Evolutionary conservation across 2,329 filamentous ascomycete species (phyloP).

Genomic region (Fusarium tupiense): DNA sequence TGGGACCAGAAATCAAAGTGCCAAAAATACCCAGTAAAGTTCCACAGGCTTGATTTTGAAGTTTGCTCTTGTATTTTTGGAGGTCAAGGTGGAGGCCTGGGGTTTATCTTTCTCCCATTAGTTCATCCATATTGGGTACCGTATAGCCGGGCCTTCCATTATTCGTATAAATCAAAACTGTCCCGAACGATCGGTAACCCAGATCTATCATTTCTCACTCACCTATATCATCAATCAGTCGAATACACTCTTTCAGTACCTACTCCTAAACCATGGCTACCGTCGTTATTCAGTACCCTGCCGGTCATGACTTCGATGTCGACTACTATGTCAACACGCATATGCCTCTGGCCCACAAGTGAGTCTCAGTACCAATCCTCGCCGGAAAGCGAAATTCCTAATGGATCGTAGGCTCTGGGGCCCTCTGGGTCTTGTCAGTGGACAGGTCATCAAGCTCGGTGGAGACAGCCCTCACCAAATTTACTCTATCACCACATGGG

Average conservation of each 20-base stretch:
- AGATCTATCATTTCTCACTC: background rate
- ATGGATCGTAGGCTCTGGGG: background rate
- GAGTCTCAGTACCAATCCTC: rapidly evolving
- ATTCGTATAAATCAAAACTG: background rate
- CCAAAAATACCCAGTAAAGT: rapidly evolving
- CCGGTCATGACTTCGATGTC: conserved; percentile 17
- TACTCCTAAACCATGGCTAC: background rate
- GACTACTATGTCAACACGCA: conserved; percentile 18
- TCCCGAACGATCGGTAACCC: background rate
- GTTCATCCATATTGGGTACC: background rate
- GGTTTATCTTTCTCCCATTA: background rate
- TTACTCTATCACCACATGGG: conserved; percentile 2
- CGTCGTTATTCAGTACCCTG: conserved; percentile 11
- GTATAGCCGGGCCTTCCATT: background rate
- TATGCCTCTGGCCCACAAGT: conserved; percentile 9
- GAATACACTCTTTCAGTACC: no score
- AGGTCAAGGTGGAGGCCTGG: background rate
- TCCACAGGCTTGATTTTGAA: background rate
- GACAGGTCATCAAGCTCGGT: background rate
- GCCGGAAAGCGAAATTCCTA: rapidly evolving
- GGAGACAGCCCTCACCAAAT: conserved; percentile 11
- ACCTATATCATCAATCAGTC: background rate
- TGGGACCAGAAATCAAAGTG: background rate
- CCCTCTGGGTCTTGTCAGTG: background rate
- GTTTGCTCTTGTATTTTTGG: background rate